Conservation (phyloP, 345 rosid species). For the Kernera saxatilis region DNA sequence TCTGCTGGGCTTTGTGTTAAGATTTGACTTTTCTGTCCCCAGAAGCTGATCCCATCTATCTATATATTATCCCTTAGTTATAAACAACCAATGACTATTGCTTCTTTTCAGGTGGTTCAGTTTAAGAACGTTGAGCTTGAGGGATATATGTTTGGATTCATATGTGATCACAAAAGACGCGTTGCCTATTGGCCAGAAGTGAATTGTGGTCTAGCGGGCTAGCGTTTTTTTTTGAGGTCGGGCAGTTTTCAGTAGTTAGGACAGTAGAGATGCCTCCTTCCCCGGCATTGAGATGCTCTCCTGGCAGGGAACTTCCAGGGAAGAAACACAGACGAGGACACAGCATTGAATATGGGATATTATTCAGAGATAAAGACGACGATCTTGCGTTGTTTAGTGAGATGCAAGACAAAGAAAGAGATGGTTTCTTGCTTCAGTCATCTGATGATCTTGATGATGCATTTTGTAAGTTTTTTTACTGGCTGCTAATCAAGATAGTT, state of each 20-base stretch:
- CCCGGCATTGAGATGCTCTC: constrained; percentile 72
- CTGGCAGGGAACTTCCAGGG: constrained; percentile 58
- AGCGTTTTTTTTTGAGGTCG: neutral
- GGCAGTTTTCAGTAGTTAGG: constrained; percentile 6
- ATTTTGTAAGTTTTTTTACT: constrained; percentile 52
- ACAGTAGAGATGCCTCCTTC: constrained; percentile 76
- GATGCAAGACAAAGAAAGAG: constrained; percentile 81
- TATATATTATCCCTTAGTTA: neutral
- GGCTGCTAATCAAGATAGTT: neutral
- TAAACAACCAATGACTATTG: constrained; percentile 1
- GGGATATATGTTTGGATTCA: constrained; percentile 4
- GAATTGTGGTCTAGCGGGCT: constrained; percentile 8
- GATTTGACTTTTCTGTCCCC: constrained; percentile 16
- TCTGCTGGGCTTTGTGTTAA: neutral
- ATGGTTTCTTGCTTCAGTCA: constrained; percentile 77
- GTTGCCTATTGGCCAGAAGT: constrained; percentile 13
- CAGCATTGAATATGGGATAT: constrained; percentile 65
- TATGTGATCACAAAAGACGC: constrained; percentile 9
- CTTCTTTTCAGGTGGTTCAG: constrained; percentile 16
- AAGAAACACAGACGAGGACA: constrained; percentile 67
- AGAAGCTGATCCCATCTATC: constrained; percentile 3
- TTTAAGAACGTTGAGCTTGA: constrained; percentile 1
- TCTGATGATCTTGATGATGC: constrained; percentile 73
- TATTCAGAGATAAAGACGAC: constrained; percentile 67
- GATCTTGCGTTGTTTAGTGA: constrained; percentile 88